Base-by-base conservation (phyloP, 2,329 filamentous ascomycete species). In the Elsinoe arachidis region DNA sequence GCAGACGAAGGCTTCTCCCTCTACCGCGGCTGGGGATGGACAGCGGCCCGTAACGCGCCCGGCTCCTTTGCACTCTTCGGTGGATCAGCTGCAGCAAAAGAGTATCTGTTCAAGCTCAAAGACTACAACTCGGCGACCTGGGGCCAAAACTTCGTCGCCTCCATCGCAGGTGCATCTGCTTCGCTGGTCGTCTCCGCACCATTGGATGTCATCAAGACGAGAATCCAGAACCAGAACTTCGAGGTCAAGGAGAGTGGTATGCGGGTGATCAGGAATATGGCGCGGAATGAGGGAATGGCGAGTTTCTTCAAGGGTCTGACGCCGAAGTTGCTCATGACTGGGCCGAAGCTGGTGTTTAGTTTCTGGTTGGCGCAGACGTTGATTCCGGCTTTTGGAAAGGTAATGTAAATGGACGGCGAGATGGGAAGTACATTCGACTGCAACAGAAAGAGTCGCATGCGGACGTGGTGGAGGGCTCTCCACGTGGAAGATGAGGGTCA, bases 351-450 rank as follows among this genome's bases (percentile, higher is more conserved):
- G 60, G 93, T 97, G 62, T 99, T 99, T 80, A 96, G 91, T 61
- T 99, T 99, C 85, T 99, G 93, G 93, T 84, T 99, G 70, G 93
- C 93, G 58, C 93, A 99, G 80, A 97, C 93, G 30, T 79, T 99
- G 67, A 99, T 99, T 70, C 93, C 93, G 54, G 87, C 90, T 38
- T 97, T 97, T 73, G 88, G 83, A 68, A 83, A 84, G 72, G 70
- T 84, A 59, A 74, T 84, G 71, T 83, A 78, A 61, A 43, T 11
- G 17, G 44, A 15, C 52, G 21, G 49, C 44, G 30, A n/a, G 39
- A 39, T 14, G 43, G 43, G 26, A 35, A 15, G 21, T 17, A 1
- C 7, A 35, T 9, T 5, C 14, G 26, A 30, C 33, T 19, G 14
- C 5, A 19, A n/a, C 3, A 7, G 26, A 2, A 52, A 2, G 14